Evolutionary conservation across 352 stramenopile species (phyloP), one percentile per base, ranked within the genome.

Genomic region (Phytopythium aichiense): DNA sequence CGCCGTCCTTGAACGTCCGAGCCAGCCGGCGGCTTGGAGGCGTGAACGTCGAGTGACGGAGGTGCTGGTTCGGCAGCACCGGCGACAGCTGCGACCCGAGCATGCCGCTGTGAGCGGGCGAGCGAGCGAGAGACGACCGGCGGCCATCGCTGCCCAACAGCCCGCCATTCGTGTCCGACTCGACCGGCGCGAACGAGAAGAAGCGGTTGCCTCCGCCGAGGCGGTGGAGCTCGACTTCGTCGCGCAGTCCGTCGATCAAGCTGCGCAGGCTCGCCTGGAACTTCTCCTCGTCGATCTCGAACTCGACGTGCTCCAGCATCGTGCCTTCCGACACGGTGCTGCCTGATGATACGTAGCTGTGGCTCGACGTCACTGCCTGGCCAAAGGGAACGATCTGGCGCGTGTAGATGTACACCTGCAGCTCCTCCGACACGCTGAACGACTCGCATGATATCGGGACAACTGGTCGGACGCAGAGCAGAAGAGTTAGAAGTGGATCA

Each of bases 381-480:
- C 71, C 64, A 53, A 94, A 92, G 20, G 85, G 84, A 28, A 94
- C 84, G 40, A 94, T 89, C 61, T 92, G 83, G 6, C 85, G 76
- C 11, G 83, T 92, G 64, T 86, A 91, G 20, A 92, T 61, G 52
- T 89, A 92, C 40, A 91, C 69, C 59, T 92, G 81, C 31, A 94
- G 71, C 56, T 88, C 81, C 45, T 92, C 84, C 7, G 80, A 81
- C 56, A 91, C 72, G 25, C 66, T 73, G 48, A 84, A 72, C 3
- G 68, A 60, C 42, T 89, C 85, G 51, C 74, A 86, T 28, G 81
- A 91, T 38, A 90, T 88, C 12, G 84, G 79, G 42, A 92, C 72
- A n/a, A 91, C 77, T 22, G 20, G 15, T 13, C 20, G 23, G 23
- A 15, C 22, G 1, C 48, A 12, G 6, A 37, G 22, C 7, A 22